phyloP scores from a whole-genome alignment of 345 rosid species.

The Euphorbia peplus region DNA sequence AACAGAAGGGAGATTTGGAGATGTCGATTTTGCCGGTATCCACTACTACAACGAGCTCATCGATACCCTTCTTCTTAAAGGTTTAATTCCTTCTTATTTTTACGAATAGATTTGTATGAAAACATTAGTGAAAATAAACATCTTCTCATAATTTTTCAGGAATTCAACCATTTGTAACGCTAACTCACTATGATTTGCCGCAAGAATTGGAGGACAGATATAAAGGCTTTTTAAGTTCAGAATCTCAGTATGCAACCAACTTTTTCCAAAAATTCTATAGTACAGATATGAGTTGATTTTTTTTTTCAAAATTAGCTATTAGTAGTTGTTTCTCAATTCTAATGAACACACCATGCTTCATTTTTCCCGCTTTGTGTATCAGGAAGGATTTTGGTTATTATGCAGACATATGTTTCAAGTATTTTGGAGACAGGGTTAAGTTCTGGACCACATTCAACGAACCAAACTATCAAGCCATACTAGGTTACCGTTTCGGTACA shows the following conservation, averaged over 20 bases:
- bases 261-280: not conserved
- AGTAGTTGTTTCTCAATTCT: too few species aligned
- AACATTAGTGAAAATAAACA: too few species aligned
- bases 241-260: conserved; percentile 17
- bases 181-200: conserved; percentile 20
- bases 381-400: conserved; percentile 24
- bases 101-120: too few species aligned
- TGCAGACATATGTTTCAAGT: conserved; percentile 21
- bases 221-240: too few species aligned
- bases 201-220: conserved; percentile 23
- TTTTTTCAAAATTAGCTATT: too few species aligned
- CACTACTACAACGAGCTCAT: conserved; percentile 20
- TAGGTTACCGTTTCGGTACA: conserved; percentile 13
- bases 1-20: too few species aligned
- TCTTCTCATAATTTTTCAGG: not conserved
- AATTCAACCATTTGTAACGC: conserved; percentile 19
- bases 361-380: not conserved
- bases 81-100: not conserved
- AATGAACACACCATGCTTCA: too few species aligned
- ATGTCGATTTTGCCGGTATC: conserved; percentile 16
- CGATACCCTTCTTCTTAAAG: conserved; percentile 15
- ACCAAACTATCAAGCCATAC: conserved; percentile 17
- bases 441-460: conserved; percentile 27
- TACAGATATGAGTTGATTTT: not conserved
- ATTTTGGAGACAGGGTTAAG: conserved; percentile 26